Percentiles rank a stretch among this genome's conserved stretches.
These are phyloP conservation scores for Cladosporium sp. DNA, from an alignment of 2,329 filamentous ascomycete genomes.

Conservation along the genomic window DNA sequence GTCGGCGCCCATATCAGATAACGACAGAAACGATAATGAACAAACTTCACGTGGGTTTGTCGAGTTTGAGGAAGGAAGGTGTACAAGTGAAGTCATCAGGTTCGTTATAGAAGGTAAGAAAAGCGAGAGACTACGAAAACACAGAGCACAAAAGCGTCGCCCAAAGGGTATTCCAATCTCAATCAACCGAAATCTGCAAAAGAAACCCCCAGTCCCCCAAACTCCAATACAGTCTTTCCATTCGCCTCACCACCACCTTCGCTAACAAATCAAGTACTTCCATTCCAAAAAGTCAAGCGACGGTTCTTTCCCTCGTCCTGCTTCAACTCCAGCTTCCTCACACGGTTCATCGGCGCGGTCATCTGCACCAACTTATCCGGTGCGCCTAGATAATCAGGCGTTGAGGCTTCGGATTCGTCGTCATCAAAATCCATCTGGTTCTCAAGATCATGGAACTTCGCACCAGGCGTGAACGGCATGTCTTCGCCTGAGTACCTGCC, in stretches of 20 bases:
- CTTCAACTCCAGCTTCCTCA: constrained; percentile 28
- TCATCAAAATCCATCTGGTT: constrained; percentile 25
- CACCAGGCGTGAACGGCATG: constrained; percentile 13
- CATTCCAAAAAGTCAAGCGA: constrained; percentile 25
- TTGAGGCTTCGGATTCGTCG: constrained; percentile 24
- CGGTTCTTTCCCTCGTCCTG: constrained; percentile 23
- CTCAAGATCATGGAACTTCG: constrained; percentile 20
- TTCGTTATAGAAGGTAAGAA: background rate
- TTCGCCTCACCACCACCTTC: too few species aligned
- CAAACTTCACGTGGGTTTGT: too few species aligned
- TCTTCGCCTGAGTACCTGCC: constrained; percentile 2
- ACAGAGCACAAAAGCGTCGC: background rate
- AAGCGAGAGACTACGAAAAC: background rate
- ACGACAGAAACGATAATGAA: too few species aligned
- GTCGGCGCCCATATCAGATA: too few species aligned
- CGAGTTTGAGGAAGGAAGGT: too few species aligned
- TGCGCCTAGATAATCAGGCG: constrained; percentile 28
- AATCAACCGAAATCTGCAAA: background rate
- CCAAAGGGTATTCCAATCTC: constrained; percentile 5
- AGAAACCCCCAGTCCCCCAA: too few species aligned
- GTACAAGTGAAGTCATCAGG: too few species aligned
- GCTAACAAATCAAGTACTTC: background rate
- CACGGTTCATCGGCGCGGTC: constrained; percentile 32
- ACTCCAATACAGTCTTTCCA: too few species aligned
- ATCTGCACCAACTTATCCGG: constrained; percentile 29